Conservation (phyloP, 805 yeast species). For the Lipomyces sp. region DNA sequence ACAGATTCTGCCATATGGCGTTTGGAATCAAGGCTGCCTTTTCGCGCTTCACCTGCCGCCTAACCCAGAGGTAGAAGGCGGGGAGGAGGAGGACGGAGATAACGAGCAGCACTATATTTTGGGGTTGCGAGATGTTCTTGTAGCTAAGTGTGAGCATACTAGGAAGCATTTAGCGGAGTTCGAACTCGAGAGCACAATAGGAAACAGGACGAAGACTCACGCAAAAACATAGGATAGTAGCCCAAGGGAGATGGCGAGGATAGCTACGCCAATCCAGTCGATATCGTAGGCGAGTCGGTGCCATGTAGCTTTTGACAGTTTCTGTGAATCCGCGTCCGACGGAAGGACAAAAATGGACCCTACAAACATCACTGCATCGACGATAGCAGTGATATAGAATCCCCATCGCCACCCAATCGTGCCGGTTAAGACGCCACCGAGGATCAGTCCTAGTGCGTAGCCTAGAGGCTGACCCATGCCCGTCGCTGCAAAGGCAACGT, state of each 20-base stretch:
- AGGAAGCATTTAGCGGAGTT: slow-evolving; percentile 11
- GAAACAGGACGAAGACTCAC: slow-evolving; percentile 9
- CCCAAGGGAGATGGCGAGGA: slow-evolving; percentile 10
- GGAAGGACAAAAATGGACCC: slow-evolving; percentile 11
- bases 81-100: slow-evolving; percentile 12
- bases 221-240: slow-evolving; percentile 9
- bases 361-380: slow-evolving; percentile 9
- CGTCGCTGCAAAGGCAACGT: slow-evolving; percentile 12
- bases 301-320: slow-evolving; percentile 11
- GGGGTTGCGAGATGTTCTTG: slow-evolving; percentile 12
- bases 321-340: slow-evolving; percentile 12
- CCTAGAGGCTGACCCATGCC: slow-evolving; percentile 11
- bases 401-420: slow-evolving; percentile 13
- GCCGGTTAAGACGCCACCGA: slow-evolving; percentile 11
- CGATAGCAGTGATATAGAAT: slow-evolving; percentile 9
- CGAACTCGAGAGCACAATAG: slow-evolving; percentile 7
- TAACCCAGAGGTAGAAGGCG: slow-evolving; percentile 11
- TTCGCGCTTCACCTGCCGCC: slow-evolving; percentile 12
- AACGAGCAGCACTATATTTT: slow-evolving; percentile 11
- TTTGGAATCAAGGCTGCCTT: slow-evolving; percentile 10
- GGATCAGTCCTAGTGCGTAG: slow-evolving; percentile 11
- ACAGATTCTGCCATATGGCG: slow-evolving; percentile 8
- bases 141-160: slow-evolving; percentile 12
- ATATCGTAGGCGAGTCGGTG: slow-evolving; percentile 11
- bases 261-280: slow-evolving; percentile 10